A percentile compares a stretch with the other conserved stretches of the same genome.
These are phyloP conservation scores for Phtheirospermum japonicum DNA, from an alignment of 257 asterid genomes.

Conservation along the genomic window DNA sequence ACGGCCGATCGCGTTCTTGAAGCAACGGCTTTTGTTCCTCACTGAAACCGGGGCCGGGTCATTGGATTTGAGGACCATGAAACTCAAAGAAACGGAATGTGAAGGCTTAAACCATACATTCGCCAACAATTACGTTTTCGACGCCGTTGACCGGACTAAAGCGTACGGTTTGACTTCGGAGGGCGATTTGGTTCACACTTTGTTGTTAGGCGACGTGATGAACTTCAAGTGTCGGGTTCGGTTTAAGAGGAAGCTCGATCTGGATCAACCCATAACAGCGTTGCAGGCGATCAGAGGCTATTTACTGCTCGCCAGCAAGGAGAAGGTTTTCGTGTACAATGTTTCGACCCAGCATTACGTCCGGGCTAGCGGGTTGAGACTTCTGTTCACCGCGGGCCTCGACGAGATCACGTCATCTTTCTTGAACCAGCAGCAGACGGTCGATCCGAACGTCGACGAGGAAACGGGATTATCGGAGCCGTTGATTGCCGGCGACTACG, in stretches of 20 bases:
- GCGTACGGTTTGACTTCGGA: conserved; percentile 77
- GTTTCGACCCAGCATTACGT: conserved; percentile 85
- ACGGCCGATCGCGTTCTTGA: conserved; percentile 73
- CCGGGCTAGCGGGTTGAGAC: conserved; percentile 69
- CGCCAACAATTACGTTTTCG: conserved; percentile 65
- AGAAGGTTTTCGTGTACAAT: conserved; percentile 66
- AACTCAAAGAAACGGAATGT: conserved; percentile 73
- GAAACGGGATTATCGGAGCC: conserved; percentile 33
- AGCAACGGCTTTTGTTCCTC: conserved; percentile 88
- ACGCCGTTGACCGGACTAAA: conserved; percentile 75
- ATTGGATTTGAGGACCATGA: conserved; percentile 90
- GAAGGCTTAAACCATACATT: conserved; percentile 75
- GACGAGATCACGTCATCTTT: conserved; percentile 65
- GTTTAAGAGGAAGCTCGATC: conserved; percentile 66
- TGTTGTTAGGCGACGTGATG: conserved; percentile 76
- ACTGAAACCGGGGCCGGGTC: conserved; percentile 94
- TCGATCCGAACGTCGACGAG: conserved; percentile 12
- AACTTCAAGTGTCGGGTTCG: conserved; percentile 89
- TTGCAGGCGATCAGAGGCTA: conserved; percentile 85
- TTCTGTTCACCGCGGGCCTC: conserved; percentile 58
- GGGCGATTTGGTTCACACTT: conserved; percentile 74
- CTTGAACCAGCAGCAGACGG: conserved; percentile 43
- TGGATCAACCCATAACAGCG: conserved; percentile 50
- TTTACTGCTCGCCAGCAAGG: conserved; percentile 54
- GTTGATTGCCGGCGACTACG: conserved; percentile 64